These are phyloP conservation scores for Paratinospora sagittata DNA, from an alignment of 164 flowering plant genomes.

Conservation along the genomic window DNA sequence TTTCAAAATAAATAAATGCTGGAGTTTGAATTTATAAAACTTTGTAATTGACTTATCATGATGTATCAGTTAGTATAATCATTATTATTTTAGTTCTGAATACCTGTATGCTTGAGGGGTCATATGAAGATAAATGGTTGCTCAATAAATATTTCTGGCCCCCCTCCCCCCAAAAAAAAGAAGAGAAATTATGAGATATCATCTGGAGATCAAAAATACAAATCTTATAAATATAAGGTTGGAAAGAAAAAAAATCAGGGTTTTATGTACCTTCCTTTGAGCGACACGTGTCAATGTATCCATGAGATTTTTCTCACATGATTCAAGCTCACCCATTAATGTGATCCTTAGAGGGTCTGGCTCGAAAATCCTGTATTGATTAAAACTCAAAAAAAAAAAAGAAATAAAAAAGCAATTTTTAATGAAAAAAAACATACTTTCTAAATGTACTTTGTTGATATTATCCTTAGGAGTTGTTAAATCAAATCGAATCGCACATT, in stretches of 20 bases:
- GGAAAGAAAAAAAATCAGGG: background rate
- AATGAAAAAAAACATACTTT: too few species aligned
- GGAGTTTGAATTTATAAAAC: too few species aligned
- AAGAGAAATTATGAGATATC: background rate
- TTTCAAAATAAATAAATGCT: too few species aligned
- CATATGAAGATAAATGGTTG: constrained; percentile 32
- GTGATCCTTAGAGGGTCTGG: constrained; percentile 41
- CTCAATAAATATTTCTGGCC: constrained; percentile 38
- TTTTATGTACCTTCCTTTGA: constrained; percentile 38
- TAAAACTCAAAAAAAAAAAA: background rate
- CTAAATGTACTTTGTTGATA: too few species aligned
- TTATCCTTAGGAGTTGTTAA: too few species aligned
- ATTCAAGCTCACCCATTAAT: constrained; percentile 36
- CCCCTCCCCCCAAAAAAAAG: constrained; percentile 10
- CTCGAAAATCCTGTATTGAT: constrained; percentile 35
- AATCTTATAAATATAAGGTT: too few species aligned
- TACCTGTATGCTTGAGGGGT: constrained; percentile 42
- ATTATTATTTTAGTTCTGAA: background rate
- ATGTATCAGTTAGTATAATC: too few species aligned
- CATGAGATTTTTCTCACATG: constrained; percentile 38
- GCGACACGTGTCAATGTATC: constrained; percentile 36
- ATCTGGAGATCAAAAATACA: background rate
- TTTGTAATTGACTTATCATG: too few species aligned
- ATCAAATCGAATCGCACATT: too few species aligned
- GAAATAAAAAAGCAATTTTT: too few species aligned